These are phyloP conservation scores for Amanita phalloides DNA, from an alignment of 768 basidiomycete genomes.

Conservation along the genomic window DNA sequence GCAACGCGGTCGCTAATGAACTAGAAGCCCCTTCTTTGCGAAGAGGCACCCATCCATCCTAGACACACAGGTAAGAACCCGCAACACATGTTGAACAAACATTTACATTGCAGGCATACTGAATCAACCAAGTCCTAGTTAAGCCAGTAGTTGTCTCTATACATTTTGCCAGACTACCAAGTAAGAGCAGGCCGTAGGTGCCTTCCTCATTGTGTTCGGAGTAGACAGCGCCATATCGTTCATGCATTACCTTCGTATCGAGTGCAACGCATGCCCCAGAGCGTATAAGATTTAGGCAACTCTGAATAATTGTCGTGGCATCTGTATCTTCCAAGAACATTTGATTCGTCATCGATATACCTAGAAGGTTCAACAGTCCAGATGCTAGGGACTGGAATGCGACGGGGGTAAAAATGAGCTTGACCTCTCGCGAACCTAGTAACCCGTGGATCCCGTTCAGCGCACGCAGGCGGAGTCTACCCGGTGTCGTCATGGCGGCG, in stretches of 20 bases:
- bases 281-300: conserved; percentile 33
- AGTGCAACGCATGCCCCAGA: conserved; percentile 39
- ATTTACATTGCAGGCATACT: conserved; percentile 39
- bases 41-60: conserved; percentile 40
- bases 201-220: conserved; percentile 22
- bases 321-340: conserved; percentile 11
- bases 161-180: conserved; percentile 40
- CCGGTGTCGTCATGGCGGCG: conserved; percentile 35
- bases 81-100: background rate
- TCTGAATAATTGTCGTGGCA: conserved; percentile 26
- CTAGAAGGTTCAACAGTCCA: conserved; percentile 39
- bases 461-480: conserved; percentile 35
- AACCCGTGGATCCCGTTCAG: conserved; percentile 37
- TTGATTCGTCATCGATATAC: conserved; percentile 15
- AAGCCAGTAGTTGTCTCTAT: conserved; percentile 36
- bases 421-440: conserved; percentile 22
- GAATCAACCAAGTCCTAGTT: conserved; percentile 40
- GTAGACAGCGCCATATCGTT: conserved; percentile 30
- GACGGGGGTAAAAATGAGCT: conserved; percentile 25
- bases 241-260: conserved; percentile 32
- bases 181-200: conserved; percentile 25
- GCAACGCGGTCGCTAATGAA: conserved; percentile 34
- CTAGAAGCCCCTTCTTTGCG: conserved; percentile 25
- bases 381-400: conserved; percentile 43
- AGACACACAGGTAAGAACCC: background rate